phyloP scores from a whole-genome alignment of 805 yeast genomes.

The Komagataella populi region DNA sequence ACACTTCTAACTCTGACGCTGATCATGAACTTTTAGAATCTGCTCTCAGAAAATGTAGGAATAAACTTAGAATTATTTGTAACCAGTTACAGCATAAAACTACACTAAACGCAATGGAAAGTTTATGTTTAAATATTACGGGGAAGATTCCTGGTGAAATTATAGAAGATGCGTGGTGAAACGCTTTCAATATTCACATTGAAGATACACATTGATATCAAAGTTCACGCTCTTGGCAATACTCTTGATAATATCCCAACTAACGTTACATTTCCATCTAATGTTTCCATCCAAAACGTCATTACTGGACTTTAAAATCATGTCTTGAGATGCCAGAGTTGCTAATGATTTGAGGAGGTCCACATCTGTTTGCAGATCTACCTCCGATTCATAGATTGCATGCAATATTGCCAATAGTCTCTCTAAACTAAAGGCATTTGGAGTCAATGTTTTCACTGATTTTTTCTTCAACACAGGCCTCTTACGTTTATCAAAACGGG shows the following conservation, averaged over 20 bases:
- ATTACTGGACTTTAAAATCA: constrained; percentile 14
- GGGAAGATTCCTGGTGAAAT: not conserved
- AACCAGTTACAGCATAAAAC: not conserved
- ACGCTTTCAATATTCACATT: not conserved
- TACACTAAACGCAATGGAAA: not conserved
- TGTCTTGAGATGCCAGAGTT: constrained; percentile 20
- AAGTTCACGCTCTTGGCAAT: constrained; percentile 54
- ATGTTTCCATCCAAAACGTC: constrained; percentile 47
- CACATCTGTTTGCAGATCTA: constrained; percentile 19
- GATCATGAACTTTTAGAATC: constrained; percentile 1
- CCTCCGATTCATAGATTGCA: constrained; percentile 41
- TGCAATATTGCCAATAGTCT: constrained; percentile 69
- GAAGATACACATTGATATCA: constrained; percentile 28
- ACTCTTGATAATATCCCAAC: constrained; percentile 48
- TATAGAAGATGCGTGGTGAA: not conserved
- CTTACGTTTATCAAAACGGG: constrained; percentile 24
- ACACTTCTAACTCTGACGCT: constrained; percentile 2
- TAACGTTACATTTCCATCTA: constrained; percentile 68
- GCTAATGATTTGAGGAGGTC: constrained; percentile 23
- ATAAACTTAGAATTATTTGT: not conserved
- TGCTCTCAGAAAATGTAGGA: not conserved
- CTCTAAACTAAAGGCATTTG: constrained; percentile 66
- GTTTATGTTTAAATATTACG: not conserved
- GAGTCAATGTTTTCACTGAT: constrained; percentile 43
- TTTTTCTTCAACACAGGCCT: constrained; percentile 14